Percentiles rank a stretch among this genome's conserved stretches.
These are phyloP conservation scores for Nitzschia sp. DNA, from an alignment of 108 stramenopile genomes.

Conservation along the genomic window DNA sequence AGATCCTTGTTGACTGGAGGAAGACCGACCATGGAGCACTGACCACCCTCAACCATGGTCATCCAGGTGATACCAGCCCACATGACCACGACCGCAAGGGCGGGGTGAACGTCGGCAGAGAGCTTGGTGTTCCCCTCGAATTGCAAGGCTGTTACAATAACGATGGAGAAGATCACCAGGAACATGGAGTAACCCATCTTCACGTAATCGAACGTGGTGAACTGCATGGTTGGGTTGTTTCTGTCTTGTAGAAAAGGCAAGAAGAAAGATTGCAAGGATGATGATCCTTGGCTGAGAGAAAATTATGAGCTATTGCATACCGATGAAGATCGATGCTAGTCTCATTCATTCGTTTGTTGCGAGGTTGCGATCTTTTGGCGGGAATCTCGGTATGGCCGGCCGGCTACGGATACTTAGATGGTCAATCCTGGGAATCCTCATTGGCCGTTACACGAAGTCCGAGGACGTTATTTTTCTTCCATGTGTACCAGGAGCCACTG, in stretches of 20 bases:
- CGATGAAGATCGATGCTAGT: too few relatives aligned
- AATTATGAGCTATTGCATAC: too few relatives aligned
- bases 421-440: too few relatives aligned
- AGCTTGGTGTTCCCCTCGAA: conserved; percentile 60
- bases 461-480: too few relatives aligned
- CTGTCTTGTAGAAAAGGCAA: background rate
- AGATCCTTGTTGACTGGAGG: conserved; percentile 66
- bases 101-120: conserved; percentile 53
- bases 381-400: too few relatives aligned
- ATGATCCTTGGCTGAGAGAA: too few relatives aligned
- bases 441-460: too few relatives aligned
- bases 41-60: conserved; percentile 76
- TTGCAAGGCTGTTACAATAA: conserved; percentile 56
- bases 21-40: conserved; percentile 76
- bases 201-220: conserved; percentile 17
- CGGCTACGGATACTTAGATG: too few relatives aligned
- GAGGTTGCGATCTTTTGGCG: too few relatives aligned
- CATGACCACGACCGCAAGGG: conserved; percentile 45
- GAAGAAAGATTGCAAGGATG: too few relatives aligned
- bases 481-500: too few relatives aligned
- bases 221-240: background rate
- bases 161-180: conserved; percentile 63
- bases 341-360: too few relatives aligned
- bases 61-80: conserved; percentile 63
- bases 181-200: conserved; percentile 33